Conservation (phyloP, 2,329 filamentous ascomycete species). For the Lachnellula occidentalis region DNA sequence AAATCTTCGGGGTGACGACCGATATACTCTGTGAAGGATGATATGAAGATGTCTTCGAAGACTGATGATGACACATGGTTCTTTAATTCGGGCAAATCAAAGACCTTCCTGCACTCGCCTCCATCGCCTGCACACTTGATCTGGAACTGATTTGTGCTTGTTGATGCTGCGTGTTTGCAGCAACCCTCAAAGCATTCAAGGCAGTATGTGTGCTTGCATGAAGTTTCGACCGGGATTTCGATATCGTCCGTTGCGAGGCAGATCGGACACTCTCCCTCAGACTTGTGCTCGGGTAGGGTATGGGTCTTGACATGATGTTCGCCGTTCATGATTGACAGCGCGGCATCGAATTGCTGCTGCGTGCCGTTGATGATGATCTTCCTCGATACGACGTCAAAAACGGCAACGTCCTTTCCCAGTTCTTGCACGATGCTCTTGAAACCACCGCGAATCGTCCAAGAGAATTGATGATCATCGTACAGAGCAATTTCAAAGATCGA, state of each 20-base stretch:
- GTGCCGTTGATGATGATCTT: constrained; percentile 17
- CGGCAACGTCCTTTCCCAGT: constrained; percentile 16
- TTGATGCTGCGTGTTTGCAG: constrained; percentile 14
- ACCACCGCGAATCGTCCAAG: constrained; percentile 17
- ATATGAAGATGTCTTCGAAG: not conserved
- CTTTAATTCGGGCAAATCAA: constrained; percentile 19
- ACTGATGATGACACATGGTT: constrained; percentile 1
- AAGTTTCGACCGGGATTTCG: constrained; percentile 16
- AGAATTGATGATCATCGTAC: constrained; percentile 11
- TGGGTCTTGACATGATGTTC: constrained; percentile 3
- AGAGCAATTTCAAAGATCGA: constrained; percentile 13
- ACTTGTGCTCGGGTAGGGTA: not conserved
- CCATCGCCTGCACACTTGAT: constrained; percentile 19
- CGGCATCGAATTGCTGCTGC: constrained; percentile 14
- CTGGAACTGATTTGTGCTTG: constrained; percentile 13
- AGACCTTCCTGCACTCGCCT: constrained; percentile 17
- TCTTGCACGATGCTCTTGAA: constrained; percentile 16
- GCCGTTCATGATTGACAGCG: constrained; percentile 15
- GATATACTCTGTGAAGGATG: not conserved
- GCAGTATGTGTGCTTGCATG: constrained; percentile 22
- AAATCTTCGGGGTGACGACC: not conserved
- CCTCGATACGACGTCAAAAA: constrained; percentile 19
- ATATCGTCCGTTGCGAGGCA: constrained; percentile 17
- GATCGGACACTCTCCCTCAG: constrained; percentile 18
- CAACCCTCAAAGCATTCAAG: constrained; percentile 16